Evolutionary conservation across 305 asterid genomes (phyloP).

Genomic region (Striga hermonthica): DNA sequence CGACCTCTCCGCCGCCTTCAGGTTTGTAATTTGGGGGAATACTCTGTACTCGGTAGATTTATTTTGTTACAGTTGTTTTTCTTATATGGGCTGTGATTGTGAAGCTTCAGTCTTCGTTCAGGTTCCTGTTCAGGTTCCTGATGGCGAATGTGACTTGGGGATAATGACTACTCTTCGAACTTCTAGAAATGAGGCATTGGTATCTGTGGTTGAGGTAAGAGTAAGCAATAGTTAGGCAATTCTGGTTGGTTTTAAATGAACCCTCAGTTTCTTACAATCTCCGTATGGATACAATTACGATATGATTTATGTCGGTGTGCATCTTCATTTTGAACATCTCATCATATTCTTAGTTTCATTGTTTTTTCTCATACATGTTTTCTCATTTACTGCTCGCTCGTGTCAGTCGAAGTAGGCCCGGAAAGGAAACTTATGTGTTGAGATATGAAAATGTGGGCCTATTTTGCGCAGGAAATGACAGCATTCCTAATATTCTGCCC

Average conservation of each 20-base stretch:
- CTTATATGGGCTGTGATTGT: no score
- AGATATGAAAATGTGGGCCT: no score
- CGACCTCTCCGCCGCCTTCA: no score
- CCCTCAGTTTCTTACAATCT: constrained; percentile 85
- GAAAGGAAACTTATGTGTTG: constrained; percentile 2
- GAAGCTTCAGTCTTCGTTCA: constrained; percentile 78
- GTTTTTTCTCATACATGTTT: constrained; percentile 22
- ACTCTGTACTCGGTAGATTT: no score
- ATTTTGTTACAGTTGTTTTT: no score
- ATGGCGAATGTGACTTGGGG: constrained; percentile 82
- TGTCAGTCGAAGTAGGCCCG: constrained; percentile 86
- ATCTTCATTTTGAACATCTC: constrained; percentile 25
- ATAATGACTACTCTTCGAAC: constrained; percentile 45
- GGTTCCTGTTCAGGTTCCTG: constrained; percentile 73
- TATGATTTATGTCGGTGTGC: constrained; percentile 63
- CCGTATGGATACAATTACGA: constrained; percentile 68
- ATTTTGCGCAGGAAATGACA: no score
- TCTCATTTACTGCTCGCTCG: constrained; percentile 28
- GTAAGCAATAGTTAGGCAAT: constrained; percentile 38
- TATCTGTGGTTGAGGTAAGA: constrained; percentile 60
- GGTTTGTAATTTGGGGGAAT: no score
- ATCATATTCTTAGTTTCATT: neutral
- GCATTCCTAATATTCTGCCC: no score
- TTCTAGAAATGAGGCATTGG: constrained; percentile 55
- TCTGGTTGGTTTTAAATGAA: constrained; percentile 41